Base-by-base conservation (phyloP, 129 eudicot genomes). In the Kitagawia praeruptora region DNA sequence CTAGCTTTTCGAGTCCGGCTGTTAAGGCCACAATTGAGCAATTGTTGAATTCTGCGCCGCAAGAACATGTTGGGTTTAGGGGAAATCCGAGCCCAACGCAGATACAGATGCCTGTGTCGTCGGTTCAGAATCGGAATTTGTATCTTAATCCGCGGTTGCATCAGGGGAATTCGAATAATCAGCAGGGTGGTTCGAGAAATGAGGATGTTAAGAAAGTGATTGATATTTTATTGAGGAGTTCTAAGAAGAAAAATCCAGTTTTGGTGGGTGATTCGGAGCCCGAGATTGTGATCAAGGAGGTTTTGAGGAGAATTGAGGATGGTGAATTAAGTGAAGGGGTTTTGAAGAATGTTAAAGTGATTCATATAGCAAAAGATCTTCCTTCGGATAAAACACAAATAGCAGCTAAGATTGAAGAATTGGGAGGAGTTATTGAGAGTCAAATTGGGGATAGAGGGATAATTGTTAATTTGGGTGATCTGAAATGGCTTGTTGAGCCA, bases 1-100 rank as follows among this genome's bases (percentile, higher is more conserved):
- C 98, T 11, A 92, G 97, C 67, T 95, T 95, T 78, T 95, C 98
- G 0, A 92, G 97, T 69, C 97, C 97, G 0, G 97, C 98, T 37
- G 98, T 95, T 25, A 95, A 94, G 85, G 96, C 97, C 15, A 88
- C 92, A 7, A 90, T 95, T 78, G 98, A 95, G 78, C 93, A 95
- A 80, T 80, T 88, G 2, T 51, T 91, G 63, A 93, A 42, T 80
- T 74, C 84, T n/a, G n/a, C 12, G 37, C 44, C 79, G 0, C 9
- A 92, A 88, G 8, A 84, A 89, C n/a, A n/a, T 58, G 31, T 58
- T 74, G 77, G 77, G 31, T 25, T 74, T 19, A 3, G 77, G 58
- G 13, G 42, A 5, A 75, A 46, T 48, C 77, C 77, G 2, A 75
- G 16, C 27, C 77, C 41, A 14, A 16, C 40, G 15, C 61, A 39